Evolutionary conservation across 176 grass and related monocot genomes (phyloP), one percentile per base, ranked within the genome.

Genomic region (Aegilops umbellulata): DNA sequence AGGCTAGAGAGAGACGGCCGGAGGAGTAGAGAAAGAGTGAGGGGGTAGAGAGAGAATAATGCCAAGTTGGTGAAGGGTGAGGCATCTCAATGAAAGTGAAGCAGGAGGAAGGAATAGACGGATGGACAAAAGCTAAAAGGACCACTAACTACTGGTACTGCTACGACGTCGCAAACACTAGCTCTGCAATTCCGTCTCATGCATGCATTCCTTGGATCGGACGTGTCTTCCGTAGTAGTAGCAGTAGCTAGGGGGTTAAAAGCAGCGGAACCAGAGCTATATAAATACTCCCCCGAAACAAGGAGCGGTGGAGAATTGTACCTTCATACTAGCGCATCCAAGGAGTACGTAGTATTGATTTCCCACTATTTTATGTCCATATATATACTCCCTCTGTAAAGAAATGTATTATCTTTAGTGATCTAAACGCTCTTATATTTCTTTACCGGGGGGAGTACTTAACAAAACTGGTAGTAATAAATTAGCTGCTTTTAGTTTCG

Each of bases 21-120:
- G 77, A 62, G 53, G 22, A 55, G 39, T 75, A 79, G 9, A 62
- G 34, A 46, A 46, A 23, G 17, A 42, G 34, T 1, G 53, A 20
- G 53, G 51, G 53, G 19, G 19, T 76, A 82, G 23, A 57, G 69
- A 53, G 84, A 70, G 77, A 62, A 38, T 76, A 65, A 85, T 75
- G 69, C 2, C 81, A 69, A 84, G 81, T 87, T 91, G 75, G 76
- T 51, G 89, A 87, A 77, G 84, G 30, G 79, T 78, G 84, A 60
- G 89, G 77, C 86, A 88, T 84, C 82, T 85, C 81, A 55, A 79
- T 77, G 49, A 65, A 69, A 88, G 41, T 27, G 78, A 84, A 84
- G 72, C 41, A 53, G 74, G 25, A 71, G 44, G 73, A 87, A 79
- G 69, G 81, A 84, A 77, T 63, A 77, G 69, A 87, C 58, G 35